Base-by-base conservation (phyloP, 2,329 filamentous ascomycete species). In the Juglanconis oblonga region DNA sequence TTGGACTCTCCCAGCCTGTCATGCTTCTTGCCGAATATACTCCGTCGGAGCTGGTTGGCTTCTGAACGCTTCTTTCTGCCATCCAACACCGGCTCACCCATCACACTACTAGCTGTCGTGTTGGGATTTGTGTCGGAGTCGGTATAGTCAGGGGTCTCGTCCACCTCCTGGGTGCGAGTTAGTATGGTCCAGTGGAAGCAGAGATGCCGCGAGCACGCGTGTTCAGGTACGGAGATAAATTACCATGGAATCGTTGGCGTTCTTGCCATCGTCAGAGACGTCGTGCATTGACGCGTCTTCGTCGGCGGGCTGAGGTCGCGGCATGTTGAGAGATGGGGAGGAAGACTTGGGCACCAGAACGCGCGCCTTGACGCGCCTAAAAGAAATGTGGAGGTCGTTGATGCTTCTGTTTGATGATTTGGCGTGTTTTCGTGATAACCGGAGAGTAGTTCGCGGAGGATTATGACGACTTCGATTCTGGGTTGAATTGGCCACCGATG, bases 11-110 rank as follows among this genome's bases (percentile, higher is more conserved):
- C 92, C 7, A 99, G 77, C 56, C 89, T 86, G 70, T 96, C 92
- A 71, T 97, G 95, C 74, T 99, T 97, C 81, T 91, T 96, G 70
- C 92, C 93, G 69, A 97, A 89, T 64, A 97, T 91, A 73, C 88
- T 96, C 73, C 96, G 91, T 59, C 95, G 89, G 70, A 98, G 82
- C 74, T 96, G 89, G 66, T 92, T 92, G 61, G 89, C 93, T 71
- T 97, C 92, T 59, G 91, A 89, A 68, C 94, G 87, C 71, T 88
- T 87, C 79, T 90, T 96, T 55, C 93, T 88, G 35, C 92, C 92
- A 78, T 98, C 94, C 51, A 78, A 77, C 47, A 81, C 71, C 48
- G 78, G 76, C 67, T 97, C 94, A 57, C 92, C 94, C 58, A 83
- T 87, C 67, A 96, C 86, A 74, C 93, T 97, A 78, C 91, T 97